These are phyloP conservation scores for Aphanomyces euteiches DNA, from an alignment of 352 stramenopile species.

Conservation along the genomic window DNA sequence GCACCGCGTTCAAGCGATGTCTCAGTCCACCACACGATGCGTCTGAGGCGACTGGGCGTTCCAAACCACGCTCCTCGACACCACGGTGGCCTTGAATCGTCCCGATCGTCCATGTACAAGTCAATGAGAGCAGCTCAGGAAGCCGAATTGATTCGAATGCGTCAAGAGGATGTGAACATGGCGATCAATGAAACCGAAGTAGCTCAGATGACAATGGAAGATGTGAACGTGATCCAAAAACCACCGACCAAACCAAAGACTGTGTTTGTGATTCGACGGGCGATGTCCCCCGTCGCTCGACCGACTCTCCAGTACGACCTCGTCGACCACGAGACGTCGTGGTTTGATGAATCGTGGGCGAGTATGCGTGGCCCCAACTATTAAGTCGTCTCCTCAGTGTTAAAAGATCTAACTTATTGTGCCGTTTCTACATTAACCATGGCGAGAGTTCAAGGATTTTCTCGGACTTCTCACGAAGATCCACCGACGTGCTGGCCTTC, in stretches of 20 bases:
- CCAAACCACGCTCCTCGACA: not conserved
- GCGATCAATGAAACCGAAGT: not conserved
- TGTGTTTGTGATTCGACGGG: not conserved
- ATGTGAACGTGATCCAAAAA: not conserved
- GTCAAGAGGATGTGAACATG: not conserved
- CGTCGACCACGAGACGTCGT: not conserved
- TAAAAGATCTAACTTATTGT: too few species aligned
- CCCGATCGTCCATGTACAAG: not conserved
- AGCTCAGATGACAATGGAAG: not conserved
- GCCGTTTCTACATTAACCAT: too few species aligned
- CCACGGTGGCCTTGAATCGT: not conserved
- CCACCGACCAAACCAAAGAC: not conserved
- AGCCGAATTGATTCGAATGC: not conserved
- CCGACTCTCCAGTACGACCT: not conserved
- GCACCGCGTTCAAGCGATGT: too few species aligned
- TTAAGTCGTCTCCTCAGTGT: not conserved
- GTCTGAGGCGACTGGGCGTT: too few species aligned
- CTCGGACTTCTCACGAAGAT: too few species aligned
- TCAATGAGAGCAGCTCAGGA: not conserved
- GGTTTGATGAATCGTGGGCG: conserved; percentile 13
- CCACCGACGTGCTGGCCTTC: too few species aligned
- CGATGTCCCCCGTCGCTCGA: not conserved
- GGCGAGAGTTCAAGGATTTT: too few species aligned
- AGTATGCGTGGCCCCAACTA: not conserved
- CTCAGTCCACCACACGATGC: too few species aligned